Evolutionary conservation across 2,329 filamentous ascomycete genomes (phyloP).

Genomic region (Escovopsis sp.): DNA sequence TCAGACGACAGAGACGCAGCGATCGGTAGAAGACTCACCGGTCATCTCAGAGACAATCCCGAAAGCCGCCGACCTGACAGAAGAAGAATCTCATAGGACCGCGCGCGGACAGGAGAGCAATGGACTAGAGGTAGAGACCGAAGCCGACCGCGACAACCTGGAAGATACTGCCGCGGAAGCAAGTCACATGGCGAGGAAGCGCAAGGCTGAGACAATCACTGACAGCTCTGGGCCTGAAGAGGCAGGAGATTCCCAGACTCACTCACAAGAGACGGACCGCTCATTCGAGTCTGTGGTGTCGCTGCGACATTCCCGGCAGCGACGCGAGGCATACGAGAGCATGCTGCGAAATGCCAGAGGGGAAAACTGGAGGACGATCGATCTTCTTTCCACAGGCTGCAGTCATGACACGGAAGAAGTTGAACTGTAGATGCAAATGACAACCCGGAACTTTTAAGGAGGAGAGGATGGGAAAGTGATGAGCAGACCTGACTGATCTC

Average conservation of each 20-base stretch:
- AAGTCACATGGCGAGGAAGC: conserved; percentile 7
- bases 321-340: conserved; percentile 19
- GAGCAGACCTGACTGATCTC: too few relatives aligned
- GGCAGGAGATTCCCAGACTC: conserved; percentile 1
- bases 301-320: conserved; percentile 10
- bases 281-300: conserved; percentile 8
- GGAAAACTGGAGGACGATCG: conserved; percentile 17
- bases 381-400: conserved; percentile 20
- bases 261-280: not conserved
- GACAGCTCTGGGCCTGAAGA: not conserved
- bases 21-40: not conserved
- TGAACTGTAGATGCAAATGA: conserved; percentile 15
- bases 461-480: too few relatives aligned
- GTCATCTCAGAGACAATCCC: too few relatives aligned
- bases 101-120: not conserved
- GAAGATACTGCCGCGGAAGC: not conserved
- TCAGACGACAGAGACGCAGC: not conserved
- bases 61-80: not conserved
- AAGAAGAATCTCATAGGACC: not conserved
- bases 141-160: too few relatives aligned
- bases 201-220: conserved; percentile 8
- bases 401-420: conserved; percentile 18
- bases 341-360: conserved; percentile 16
- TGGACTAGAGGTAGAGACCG: not conserved
- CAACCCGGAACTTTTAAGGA: too few relatives aligned